Base-by-base conservation (phyloP, 73 alveolate genomes). In the Blepharisma stoltei region DNA sequence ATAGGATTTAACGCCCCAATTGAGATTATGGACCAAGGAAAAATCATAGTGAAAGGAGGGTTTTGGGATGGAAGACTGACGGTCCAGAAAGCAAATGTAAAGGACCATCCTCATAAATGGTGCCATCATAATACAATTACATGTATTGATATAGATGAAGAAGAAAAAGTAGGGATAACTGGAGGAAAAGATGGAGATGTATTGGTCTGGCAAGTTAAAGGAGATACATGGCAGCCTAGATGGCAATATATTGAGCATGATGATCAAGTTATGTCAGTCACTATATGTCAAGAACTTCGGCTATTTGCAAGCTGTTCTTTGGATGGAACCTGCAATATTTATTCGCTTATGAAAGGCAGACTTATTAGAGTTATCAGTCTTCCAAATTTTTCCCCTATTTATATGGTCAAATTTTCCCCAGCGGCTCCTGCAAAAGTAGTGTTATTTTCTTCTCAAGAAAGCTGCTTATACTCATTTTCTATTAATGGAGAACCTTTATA, bases 341-440 rank as follows among this genome's bases (percentile, higher is more conserved):
- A 90, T 67, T 83, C 78, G 43, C 78, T 90, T 20, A 71, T 68
- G 67, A 87, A 85, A 71, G 94, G 87, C 6, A 60, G 78, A 76
- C 78, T 89, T 8, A 25, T 89, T 53, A 79, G 96, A 54, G 53
- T 89, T 18, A 70, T 92, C 49, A 11, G 20, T 44, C 95, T 89
- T 70, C 95, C 95, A 0, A 79, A 67, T 37, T 53, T 54, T 46
- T 66, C 76, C 54, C 95, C 96, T 7, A 71, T 86, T 50, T 83
- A 81, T 20, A 77, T 92, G 6, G 93, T 82, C 9, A 80, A 86
- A 5, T 38, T 89, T 54, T 47, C 94, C 66, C 54, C 67, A 52
- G 44, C 87, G 43, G 95, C 95, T 8, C 85, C 91, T 8, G 81
- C 90, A 32, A 88, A 90, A 14, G 77, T 91, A 27, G 67, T 89